Evolutionary conservation across 371 early-diverging fungal species (phyloP).

Genomic region (Zancudomyces culisetae): DNA sequence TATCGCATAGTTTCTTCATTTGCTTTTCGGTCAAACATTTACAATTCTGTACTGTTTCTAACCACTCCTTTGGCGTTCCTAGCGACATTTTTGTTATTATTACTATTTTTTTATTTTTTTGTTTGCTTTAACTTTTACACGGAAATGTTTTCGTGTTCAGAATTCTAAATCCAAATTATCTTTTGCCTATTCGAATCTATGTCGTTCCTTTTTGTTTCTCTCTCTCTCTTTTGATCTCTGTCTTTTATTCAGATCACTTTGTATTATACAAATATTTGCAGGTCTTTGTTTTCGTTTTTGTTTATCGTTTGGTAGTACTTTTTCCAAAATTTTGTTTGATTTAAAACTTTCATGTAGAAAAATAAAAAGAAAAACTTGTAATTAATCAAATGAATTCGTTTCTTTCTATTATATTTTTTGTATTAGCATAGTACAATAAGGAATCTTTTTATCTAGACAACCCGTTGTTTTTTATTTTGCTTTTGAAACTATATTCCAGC

Average conservation of each 20-base stretch:
- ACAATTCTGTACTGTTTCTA: conserved; percentile 71
- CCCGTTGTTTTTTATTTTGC: no score
- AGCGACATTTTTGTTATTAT: conserved; percentile 15
- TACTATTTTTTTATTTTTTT: conserved; percentile 14
- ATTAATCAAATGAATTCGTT: no score
- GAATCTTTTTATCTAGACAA: no score
- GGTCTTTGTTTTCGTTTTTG: no score
- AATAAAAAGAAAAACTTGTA: no score
- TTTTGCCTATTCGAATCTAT: background rate
- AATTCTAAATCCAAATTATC: background rate
- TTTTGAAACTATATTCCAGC: no score
- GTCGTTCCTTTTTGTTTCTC: background rate
- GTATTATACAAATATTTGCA: background rate
- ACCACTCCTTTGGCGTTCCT: conserved; percentile 37
- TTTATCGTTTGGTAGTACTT: no score
- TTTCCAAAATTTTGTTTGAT: no score
- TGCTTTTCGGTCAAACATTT: conserved; percentile 78
- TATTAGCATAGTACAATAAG: no score
- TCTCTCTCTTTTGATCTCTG: background rate
- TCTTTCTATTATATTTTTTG: no score
- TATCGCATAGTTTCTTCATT: conserved; percentile 90
- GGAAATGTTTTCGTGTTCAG: background rate
- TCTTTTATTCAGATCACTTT: background rate
- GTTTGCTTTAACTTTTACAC: background rate
- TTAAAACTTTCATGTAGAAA: no score